Percentiles rank a stretch among this genome's conserved stretches.
Conservation (phyloP, 441 rosid genomes). For the Euphorbia schlechtendalii region DNA sequence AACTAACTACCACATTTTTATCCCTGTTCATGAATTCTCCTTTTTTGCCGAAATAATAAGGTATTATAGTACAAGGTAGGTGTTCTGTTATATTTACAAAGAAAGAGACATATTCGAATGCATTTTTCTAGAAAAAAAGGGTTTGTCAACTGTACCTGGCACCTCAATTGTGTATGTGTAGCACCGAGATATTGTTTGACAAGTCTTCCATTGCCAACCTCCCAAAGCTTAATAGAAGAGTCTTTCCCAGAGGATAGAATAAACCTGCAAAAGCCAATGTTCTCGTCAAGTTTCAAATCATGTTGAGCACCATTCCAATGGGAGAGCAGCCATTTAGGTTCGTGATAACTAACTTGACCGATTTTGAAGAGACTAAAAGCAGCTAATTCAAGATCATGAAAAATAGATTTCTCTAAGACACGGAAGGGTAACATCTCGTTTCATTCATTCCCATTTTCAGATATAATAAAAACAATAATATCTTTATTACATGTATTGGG, state of each 20-base stretch:
- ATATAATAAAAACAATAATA: too few relatives aligned
- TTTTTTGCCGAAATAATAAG: neutral
- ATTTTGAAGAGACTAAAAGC: neutral
- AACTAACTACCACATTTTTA: neutral
- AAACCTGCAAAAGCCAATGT: slow-evolving; percentile 40
- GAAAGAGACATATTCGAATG: too few relatives aligned
- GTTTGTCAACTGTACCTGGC: slow-evolving; percentile 46
- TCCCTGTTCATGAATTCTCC: neutral
- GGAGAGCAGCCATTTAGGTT: neutral
- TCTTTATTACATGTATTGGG: neutral
- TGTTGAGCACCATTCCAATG: neutral
- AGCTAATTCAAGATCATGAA: neutral
- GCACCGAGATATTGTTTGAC: slow-evolving; percentile 75
- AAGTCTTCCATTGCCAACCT: slow-evolving; percentile 67
- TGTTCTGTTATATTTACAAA: neutral
- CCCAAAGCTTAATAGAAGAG: slow-evolving; percentile 76
- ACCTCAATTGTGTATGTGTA: slow-evolving; percentile 49
- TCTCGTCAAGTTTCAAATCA: slow-evolving; percentile 12
- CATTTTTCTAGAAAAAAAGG: slow-evolving; percentile 1
- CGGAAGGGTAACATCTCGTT: neutral
- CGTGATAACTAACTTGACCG: neutral
- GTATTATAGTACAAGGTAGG: neutral
- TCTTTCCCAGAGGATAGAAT: slow-evolving; percentile 82
- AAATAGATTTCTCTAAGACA: neutral
- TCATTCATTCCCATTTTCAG: too few relatives aligned